Evolutionary conservation across 495 filamentous ascomycete genomes (phyloP), one percentile per base, ranked within the genome.

Genomic region (Lophiostoma macrostomum): DNA sequence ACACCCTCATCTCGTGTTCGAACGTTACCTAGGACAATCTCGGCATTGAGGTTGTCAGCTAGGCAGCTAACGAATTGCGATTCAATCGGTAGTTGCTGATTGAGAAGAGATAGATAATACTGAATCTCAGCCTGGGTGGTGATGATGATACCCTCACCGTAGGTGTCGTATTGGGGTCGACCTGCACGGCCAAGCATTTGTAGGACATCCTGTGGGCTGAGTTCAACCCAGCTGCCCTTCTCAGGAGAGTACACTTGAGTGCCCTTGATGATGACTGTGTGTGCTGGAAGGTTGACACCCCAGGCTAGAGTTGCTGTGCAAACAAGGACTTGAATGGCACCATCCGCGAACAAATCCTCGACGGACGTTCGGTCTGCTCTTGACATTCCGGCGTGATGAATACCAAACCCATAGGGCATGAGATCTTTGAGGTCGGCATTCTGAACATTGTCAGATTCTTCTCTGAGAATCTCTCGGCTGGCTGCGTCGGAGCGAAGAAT

Each of bases 101-200:
- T 99, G 62, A 99, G 77, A 27, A 99, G 77, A 1, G 91, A 96
- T 10, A 97, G 80, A 51, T 97, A 99, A 69, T 96, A 99, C 52
- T 95, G 90, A 64, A 97, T 88, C 70, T 99, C 93, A 13, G 77
- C 73, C 64, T 97, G 91, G 1, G 88, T 90, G 0, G 93, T 99
- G 62, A 99, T 97, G 66, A 99, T 97, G 65, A 97, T 96, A 68
- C 93, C 93, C 61, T 97, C 93, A 63, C 93, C 93, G 63, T 93
- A 97, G 0, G 90, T 96, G 68, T 99, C 93, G 63, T 89, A 99
- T 60, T 99, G 93, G 7, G 93, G 93, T 47, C 93, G 82, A 66
- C 93, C 93, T 35, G 93, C 93, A 73, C 93, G 90, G 61, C 93
- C 93, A 58, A 99, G 82, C 93, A 99, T 99, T 68, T 99, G 93